A percentile compares a stretch with the other conserved stretches of the same genome.
Evolutionary conservation across 139 green algal species (phyloP).

Genomic region (Astrephomene gubernaculifera): DNA sequence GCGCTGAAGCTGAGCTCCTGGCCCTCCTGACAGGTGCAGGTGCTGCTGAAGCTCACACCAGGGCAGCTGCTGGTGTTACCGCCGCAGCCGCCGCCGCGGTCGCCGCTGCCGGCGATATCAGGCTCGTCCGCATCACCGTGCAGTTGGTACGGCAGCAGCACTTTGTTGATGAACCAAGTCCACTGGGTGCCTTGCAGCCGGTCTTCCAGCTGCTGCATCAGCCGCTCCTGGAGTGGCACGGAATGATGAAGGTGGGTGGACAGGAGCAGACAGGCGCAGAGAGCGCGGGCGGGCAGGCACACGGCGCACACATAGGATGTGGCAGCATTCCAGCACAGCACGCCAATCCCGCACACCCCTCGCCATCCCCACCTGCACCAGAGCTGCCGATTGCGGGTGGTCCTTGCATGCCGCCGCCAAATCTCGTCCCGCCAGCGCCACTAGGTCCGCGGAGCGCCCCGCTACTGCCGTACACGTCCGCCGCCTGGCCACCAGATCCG

Average conservation of each 20-base stretch:
- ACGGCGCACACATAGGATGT: background rate
- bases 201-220: constrained; percentile 42
- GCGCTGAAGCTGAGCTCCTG: too few species aligned
- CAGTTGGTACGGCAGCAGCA: constrained; percentile 45
- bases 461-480: background rate
- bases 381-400: constrained; percentile 2
- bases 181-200: constrained; percentile 16
- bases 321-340: background rate
- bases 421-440: constrained; percentile 28
- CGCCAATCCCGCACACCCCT: background rate
- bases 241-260: too few species aligned
- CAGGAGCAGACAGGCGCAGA: too few species aligned
- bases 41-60: background rate
- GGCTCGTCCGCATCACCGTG: background rate
- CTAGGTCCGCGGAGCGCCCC: background rate
- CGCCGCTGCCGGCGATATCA: background rate
- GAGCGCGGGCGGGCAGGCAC: too few species aligned
- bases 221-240: constrained; percentile 27
- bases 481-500: constrained; percentile 16
- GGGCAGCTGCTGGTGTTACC: background rate
- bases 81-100: background rate
- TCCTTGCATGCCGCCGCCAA: constrained; percentile 24
- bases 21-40: too few species aligned
- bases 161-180: constrained; percentile 39
- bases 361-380: constrained; percentile 28